Conservation (phyloP, 306 rosid species). For the Sicyos edulis region DNA sequence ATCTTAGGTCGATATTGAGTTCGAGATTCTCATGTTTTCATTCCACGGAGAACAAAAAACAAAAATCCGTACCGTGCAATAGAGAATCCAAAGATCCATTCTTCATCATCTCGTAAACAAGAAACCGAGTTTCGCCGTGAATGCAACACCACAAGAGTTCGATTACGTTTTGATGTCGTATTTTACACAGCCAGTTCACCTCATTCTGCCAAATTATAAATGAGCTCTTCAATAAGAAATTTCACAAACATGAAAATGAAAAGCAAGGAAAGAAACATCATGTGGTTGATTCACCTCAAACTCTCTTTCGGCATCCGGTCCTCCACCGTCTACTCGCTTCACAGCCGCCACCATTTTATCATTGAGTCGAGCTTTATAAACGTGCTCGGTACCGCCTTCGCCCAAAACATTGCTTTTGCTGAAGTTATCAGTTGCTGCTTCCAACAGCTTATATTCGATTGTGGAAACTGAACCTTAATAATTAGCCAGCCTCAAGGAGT, state of each 20-base stretch:
- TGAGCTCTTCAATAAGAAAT: constrained; percentile 23
- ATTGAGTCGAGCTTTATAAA: constrained; percentile 63
- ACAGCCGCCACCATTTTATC: constrained; percentile 63
- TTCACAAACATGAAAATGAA: neutral
- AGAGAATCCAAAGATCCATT: constrained; percentile 71
- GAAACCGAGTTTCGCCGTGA: constrained; percentile 64
- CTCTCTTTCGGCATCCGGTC: constrained; percentile 51
- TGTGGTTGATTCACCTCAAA: constrained; percentile 47
- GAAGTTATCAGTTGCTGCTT: constrained; percentile 69
- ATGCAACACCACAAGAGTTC: constrained; percentile 73
- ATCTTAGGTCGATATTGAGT: constrained; percentile 7
- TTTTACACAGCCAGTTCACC: constrained; percentile 74
- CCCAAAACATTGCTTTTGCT: constrained; percentile 46
- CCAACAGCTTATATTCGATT: constrained; percentile 62
- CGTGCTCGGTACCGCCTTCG: constrained; percentile 48
- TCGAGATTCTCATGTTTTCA: neutral
- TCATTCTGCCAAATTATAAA: constrained; percentile 56
- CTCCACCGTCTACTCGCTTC: constrained; percentile 48
- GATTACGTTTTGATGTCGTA: constrained; percentile 70
- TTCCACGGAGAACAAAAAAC: neutral
- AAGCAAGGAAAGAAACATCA: constrained; percentile 18
- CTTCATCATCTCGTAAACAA: constrained; percentile 71
- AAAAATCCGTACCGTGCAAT: constrained; percentile 45
- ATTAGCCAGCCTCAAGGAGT: constrained; percentile 56
- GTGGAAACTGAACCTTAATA: constrained; percentile 54